Percentiles rank a stretch among this genome's conserved stretches.
Conservation (phyloP, 805 yeast species). For the Saccharomyces mikatae region DNA sequence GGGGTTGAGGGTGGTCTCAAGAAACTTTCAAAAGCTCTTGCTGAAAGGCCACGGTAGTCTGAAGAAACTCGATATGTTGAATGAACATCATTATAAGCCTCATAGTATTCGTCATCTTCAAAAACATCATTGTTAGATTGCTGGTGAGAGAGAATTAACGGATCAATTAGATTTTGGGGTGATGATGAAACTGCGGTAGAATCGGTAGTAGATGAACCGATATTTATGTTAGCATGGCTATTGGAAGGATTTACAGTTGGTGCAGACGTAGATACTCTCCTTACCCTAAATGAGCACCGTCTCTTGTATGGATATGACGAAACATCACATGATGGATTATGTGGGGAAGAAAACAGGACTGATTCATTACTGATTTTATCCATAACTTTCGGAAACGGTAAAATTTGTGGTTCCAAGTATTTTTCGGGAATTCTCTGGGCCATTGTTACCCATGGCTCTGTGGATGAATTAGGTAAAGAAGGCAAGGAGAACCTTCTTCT, state of each 20-base stretch:
- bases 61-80: neutral
- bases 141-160: neutral
- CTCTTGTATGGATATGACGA: constrained; percentile 1
- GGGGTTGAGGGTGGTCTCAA: neutral
- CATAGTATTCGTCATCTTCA: constrained; percentile 18
- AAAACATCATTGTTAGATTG: constrained; percentile 1
- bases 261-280: constrained; percentile 22
- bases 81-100: constrained; percentile 11
- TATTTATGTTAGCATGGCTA: neutral
- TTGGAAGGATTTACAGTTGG: constrained; percentile 7
- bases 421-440: constrained; percentile 24
- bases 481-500: constrained; percentile 19
- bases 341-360: constrained; percentile 1
- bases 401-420: constrained; percentile 24
- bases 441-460: constrained; percentile 23
- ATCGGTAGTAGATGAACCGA: constrained; percentile 2
- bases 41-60: neutral
- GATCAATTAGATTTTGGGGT: neutral
- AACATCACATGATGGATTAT: neutral
- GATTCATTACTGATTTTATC: constrained; percentile 14
- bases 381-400: constrained; percentile 26
- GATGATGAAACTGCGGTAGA: neutral
- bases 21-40: neutral
- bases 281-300: constrained; percentile 16
- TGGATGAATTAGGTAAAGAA: constrained; percentile 2